Percentiles rank a stretch among this genome's conserved stretches.
Evolutionary conservation across 164 flowering plant species (phyloP).

Genomic region (Vitis riparia): DNA sequence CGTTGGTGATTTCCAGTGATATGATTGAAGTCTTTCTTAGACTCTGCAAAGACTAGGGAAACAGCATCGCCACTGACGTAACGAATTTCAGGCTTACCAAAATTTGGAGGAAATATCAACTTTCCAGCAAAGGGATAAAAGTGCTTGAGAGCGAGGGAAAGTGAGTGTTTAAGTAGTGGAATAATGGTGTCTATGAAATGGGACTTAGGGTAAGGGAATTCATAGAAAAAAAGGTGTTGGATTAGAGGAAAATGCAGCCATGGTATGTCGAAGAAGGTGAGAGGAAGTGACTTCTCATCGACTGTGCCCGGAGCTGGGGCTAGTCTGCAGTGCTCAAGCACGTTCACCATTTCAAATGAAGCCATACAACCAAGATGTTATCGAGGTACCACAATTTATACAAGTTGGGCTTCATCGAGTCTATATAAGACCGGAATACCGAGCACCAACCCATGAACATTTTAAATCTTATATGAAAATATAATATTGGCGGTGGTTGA

Average conservation of each 20-base stretch:
- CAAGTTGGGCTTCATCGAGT: too few relatives aligned
- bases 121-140: constrained; percentile 29
- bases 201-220: constrained; percentile 3
- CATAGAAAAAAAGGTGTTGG: constrained; percentile 23
- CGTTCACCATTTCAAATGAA: neutral
- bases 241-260: constrained; percentile 11
- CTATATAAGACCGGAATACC: too few relatives aligned
- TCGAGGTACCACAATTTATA: too few relatives aligned
- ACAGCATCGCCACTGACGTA: constrained; percentile 22
- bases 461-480: too few relatives aligned
- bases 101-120: constrained; percentile 7
- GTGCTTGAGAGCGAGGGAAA: constrained; percentile 35
- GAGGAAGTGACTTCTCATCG: constrained; percentile 12
- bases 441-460: too few relatives aligned
- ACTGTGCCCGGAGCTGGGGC: constrained; percentile 20
- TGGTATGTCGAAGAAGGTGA: constrained; percentile 27
- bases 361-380: too few relatives aligned
- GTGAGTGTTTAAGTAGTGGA: constrained; percentile 34
- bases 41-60: constrained; percentile 20
- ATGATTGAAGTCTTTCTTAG: constrained; percentile 14
- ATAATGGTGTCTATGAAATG: constrained; percentile 12
- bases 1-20: constrained; percentile 5
- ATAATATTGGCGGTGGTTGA: too few relatives aligned
- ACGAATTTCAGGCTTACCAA: constrained; percentile 21
- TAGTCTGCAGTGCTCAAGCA: constrained; percentile 6